Evolutionary conservation across 805 yeast genomes (phyloP), one percentile per base, ranked within the genome.

Genomic region (Tetrapisispora pingtungensis): DNA sequence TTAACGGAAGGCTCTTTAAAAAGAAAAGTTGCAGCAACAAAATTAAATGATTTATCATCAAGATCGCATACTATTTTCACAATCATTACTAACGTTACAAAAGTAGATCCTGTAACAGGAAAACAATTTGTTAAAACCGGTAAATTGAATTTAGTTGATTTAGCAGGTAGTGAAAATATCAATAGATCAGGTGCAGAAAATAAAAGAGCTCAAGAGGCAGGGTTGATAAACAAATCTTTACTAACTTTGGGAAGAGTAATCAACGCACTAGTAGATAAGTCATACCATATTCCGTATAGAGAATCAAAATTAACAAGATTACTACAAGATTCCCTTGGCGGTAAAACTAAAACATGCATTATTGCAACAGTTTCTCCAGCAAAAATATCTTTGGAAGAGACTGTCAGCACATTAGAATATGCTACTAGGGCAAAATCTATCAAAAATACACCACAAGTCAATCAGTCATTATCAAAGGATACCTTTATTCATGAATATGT

Each of bases 121-220:
- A 76, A 74, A 54, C 78, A 75, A 49, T 66, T 65, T 42, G 64
- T 73, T 40, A 70, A 74, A 50, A 64, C 70, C 34, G 80, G 87
- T 6, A 86, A 85, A 56, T 72, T 86, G 59, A 86, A 88, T 57
- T 67, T 88, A 8, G 97, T 89, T n/a, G 97, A 88, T 65, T 69
- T 89, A 53, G 97, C 97, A 0, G 97, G 97, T 1, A 83, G 94
- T 19, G 97, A 88, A 57, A 87, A 87, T 58, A 81, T 88, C 37
- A 75, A 71, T 50, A 69, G 86, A 50, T 83, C 95, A 0, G 97
- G 97, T 2, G 95, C 96, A 0, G 75, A 77, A 22, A 80, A 81
- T 57, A 80, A 77, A 55, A 73, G 95, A 33, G 96, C 96, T 0
- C 78, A 87, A 49, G 97, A 88, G 61, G 96, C 96, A 1, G 96